Evolutionary conservation across 345 rosid genomes (phyloP).

Genomic region (Diplotaxis tenuifolia): DNA sequence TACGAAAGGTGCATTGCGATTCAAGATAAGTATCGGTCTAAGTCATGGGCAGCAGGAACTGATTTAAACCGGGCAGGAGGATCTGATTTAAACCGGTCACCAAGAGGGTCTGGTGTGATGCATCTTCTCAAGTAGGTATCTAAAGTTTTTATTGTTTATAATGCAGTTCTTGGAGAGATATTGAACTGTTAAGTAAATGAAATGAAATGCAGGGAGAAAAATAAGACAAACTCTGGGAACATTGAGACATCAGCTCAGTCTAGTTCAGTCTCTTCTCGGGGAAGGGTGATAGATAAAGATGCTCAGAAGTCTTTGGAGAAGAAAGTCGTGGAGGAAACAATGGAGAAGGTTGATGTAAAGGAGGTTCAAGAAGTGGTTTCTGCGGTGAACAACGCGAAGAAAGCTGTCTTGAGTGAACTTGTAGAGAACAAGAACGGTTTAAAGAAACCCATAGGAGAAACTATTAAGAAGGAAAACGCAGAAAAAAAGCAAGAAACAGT

Average conservation of each 20-base stretch:
- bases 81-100: constrained; percentile 37
- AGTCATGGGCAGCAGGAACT: constrained; percentile 19
- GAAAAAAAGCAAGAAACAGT: neutral
- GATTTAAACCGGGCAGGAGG: constrained; percentile 38
- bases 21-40: constrained; percentile 44
- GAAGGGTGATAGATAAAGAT: constrained; percentile 18
- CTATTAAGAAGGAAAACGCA: constrained; percentile 10
- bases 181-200: neutral
- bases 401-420: constrained; percentile 22
- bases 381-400: neutral
- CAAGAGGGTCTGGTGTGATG: constrained; percentile 46
- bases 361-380: constrained; percentile 10
- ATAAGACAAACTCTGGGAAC: constrained; percentile 38
- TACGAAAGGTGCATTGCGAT: constrained; percentile 51
- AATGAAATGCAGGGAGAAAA: constrained; percentile 49
- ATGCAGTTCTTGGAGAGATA: neutral
- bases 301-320: constrained; percentile 26
- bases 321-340: constrained; percentile 27
- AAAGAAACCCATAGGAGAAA: constrained; percentile 2
- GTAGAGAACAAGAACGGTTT: constrained; percentile 11
- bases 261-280: constrained; percentile 10
- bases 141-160: neutral
- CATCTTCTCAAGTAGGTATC: constrained; percentile 37
- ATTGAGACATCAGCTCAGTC: constrained; percentile 24
- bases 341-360: constrained; percentile 18